Conservation (phyloP, 768 basidiomycete genomes). For the Auriscalpium vulgare region DNA sequence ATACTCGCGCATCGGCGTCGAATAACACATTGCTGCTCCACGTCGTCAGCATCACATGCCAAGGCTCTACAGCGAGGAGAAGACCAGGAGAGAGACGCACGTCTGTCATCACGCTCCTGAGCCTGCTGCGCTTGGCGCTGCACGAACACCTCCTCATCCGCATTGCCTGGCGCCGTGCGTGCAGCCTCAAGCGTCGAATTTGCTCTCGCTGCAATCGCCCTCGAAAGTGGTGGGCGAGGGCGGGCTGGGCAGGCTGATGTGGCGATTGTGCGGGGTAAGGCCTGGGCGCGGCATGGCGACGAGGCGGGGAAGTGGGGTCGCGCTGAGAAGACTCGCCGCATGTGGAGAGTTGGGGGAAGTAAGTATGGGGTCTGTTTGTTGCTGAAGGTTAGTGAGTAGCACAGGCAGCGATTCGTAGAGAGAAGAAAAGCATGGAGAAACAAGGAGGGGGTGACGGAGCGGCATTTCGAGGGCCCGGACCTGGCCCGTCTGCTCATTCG, state of each 20-base stretch:
- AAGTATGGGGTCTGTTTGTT: too few species aligned
- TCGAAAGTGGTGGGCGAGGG: background rate
- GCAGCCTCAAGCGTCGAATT: conserved; percentile 3
- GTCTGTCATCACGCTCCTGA: background rate
- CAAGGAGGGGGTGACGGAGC: too few species aligned
- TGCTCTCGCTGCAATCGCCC: background rate
- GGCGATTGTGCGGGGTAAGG: background rate
- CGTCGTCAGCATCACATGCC: too few species aligned
- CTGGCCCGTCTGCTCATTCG: too few species aligned
- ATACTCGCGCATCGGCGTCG: conserved; percentile 31
- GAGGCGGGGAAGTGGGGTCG: background rate
- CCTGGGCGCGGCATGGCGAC: background rate
- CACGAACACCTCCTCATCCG: background rate
- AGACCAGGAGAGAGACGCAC: background rate
- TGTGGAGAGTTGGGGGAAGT: conserved; percentile 2
- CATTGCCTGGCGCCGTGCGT: background rate
- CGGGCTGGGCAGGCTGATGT: background rate
- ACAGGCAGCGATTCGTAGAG: too few species aligned
- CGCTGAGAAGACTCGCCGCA: background rate
- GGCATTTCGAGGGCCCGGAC: too few species aligned
- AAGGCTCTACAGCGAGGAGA: background rate
- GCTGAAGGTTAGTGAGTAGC: too few species aligned
- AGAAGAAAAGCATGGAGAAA: too few species aligned
- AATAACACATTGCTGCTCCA: background rate
- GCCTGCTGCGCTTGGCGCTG: background rate